Percentiles rank a stretch among this genome's conserved stretches.
Evolutionary conservation across 192 early-diverging fungal species (phyloP).

Genomic region (Coemansia erecta): DNA sequence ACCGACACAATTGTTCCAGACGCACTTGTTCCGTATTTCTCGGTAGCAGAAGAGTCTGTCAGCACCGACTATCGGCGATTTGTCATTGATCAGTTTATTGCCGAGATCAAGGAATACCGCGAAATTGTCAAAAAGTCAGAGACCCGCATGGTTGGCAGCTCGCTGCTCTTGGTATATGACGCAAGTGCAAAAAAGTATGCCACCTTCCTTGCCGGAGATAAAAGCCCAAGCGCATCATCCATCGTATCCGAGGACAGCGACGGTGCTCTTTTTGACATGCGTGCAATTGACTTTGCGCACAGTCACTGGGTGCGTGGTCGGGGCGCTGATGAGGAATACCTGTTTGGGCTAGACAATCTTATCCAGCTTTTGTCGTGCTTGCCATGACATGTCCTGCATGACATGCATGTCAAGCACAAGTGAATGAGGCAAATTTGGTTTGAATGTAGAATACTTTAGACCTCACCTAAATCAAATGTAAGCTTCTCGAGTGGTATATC

Average conservation of each 20-base stretch:
- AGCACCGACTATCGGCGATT: conserved; percentile 39
- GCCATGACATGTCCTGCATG: too few relatives aligned
- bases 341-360: conserved; percentile 5
- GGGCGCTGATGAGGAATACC: conserved; percentile 12
- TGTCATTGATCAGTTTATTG: conserved; percentile 57
- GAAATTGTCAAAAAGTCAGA: conserved; percentile 52
- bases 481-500: too few relatives aligned
- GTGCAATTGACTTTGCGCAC: conserved; percentile 86
- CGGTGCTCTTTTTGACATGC: conserved; percentile 54
- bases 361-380: background rate
- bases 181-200: conserved; percentile 40
- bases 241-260: conserved; percentile 18
- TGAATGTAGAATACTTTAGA: too few relatives aligned
- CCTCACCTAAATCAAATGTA: too few relatives aligned
- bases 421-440: too few relatives aligned
- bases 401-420: too few relatives aligned
- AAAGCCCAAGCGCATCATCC: conserved; percentile 5
- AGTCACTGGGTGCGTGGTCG: conserved; percentile 55
- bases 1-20: conserved; percentile 2
- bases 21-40: conserved; percentile 44
- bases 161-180: conserved; percentile 74
- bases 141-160: conserved; percentile 62
- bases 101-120: conserved; percentile 54
- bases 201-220: conserved; percentile 4
- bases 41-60: conserved; percentile 49